Percentiles rank a stretch among this genome's conserved stretches.
Conservation (phyloP, 306 rosid genomes). For the barrel medic (Medicago truncatula) region MtrunA17r5.0-ANR NC_053046.1:41819501-41820000, state of each 20-base stretch:
- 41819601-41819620: conserved; percentile 75
- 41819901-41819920: too few species aligned
- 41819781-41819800: neutral
- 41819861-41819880: too few species aligned
- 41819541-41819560: conserved; percentile 51
- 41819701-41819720: conserved; percentile 23
- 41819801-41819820: conserved; percentile 4
- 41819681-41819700: conserved; percentile 63
- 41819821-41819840: neutral
- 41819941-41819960: too few species aligned
- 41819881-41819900: too few species aligned
- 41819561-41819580: conserved; percentile 75
- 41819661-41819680: conserved; percentile 41
- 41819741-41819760: conserved; percentile 62
- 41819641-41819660: conserved; percentile 49
- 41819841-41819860: neutral
- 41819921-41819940: too few species aligned
- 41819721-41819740: conserved; percentile 53
- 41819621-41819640: conserved; percentile 59
- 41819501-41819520: conserved; percentile 52
- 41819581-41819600: conserved; percentile 71
- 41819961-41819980: too few species aligned
- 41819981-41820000: too few species aligned
- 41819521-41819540: conserved; percentile 64
- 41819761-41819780: conserved; percentile 9